Conservation (phyloP, 2,329 filamentous ascomycete species). For the Macrophomina pseudophaseolina region DNA sequence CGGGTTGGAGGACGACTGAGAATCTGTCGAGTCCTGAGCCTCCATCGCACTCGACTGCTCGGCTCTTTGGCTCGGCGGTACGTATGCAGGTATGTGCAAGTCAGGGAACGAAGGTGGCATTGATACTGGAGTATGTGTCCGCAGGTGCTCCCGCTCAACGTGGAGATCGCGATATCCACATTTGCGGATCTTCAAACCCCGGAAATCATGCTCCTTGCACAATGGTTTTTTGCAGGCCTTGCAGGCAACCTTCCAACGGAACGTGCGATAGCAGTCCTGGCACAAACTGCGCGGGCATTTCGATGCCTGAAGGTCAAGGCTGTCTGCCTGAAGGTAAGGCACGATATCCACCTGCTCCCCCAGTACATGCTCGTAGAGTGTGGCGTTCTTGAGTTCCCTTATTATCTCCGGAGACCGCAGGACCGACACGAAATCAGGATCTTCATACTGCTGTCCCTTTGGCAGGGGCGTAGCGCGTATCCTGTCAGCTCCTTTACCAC, state of each 20-base stretch:
- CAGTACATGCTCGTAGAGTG: constrained; percentile 49
- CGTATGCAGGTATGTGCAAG: constrained; percentile 36
- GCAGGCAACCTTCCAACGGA: constrained; percentile 65
- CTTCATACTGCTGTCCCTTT: constrained; percentile 60
- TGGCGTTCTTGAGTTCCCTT: constrained; percentile 47
- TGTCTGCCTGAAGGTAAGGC: constrained; percentile 46
- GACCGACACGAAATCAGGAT: constrained; percentile 58
- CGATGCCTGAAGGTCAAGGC: constrained; percentile 49
- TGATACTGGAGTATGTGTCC: constrained; percentile 33
- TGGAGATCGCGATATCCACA: constrained; percentile 63
- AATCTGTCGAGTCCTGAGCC: constrained; percentile 2
- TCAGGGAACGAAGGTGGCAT: neutral
- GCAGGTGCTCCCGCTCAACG: constrained; percentile 52
- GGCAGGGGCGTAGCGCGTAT: constrained; percentile 63
- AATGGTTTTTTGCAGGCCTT: constrained; percentile 61
- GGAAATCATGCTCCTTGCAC: constrained; percentile 65
- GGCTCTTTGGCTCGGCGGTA: constrained; percentile 14
- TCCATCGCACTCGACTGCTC: constrained; percentile 20
- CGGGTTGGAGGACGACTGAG: constrained; percentile 4
- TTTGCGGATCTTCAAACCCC: constrained; percentile 60
- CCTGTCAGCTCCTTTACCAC: constrained; percentile 59
- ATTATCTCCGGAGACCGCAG: constrained; percentile 53
- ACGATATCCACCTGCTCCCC: constrained; percentile 48
- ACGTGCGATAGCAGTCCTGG: constrained; percentile 62
- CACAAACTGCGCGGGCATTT: constrained; percentile 62